These are phyloP conservation scores for Trichoderma sp. DNA, from an alignment of 2,329 filamentous ascomycete species.

Conservation along the genomic window DNA sequence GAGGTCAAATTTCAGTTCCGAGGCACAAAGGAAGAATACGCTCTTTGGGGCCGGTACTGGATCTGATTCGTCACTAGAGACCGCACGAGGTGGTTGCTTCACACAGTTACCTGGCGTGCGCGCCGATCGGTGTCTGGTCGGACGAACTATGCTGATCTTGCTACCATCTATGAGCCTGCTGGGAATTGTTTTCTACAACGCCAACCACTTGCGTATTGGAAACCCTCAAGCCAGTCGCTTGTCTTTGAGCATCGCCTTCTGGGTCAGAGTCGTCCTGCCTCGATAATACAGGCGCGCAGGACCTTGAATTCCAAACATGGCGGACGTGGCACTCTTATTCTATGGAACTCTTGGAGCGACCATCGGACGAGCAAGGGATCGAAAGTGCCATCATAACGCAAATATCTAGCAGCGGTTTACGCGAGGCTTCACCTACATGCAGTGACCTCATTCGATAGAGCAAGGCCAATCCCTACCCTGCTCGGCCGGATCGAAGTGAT, in stretches of 20 bases:
- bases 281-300: background rate
- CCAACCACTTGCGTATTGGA: background rate
- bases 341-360: background rate
- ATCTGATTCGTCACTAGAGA: conserved; percentile 44
- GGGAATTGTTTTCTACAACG: background rate
- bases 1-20: conserved; percentile 75
- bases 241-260: background rate
- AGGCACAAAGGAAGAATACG: conserved; percentile 68
- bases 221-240: conserved; percentile 1
- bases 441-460: background rate
- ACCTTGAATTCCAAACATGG: background rate
- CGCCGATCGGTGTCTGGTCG: background rate
- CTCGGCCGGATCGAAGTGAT: background rate
- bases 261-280: background rate
- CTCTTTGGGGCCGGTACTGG: conserved; percentile 79
- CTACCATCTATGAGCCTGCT: background rate
- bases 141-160: background rate
- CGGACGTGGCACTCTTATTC: background rate
- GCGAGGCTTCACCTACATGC: background rate
- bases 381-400: background rate
- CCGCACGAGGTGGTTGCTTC: background rate
- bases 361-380: background rate
- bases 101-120: background rate
- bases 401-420: background rate
- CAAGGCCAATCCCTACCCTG: background rate